These are phyloP conservation scores for Basidiobolus meristosporus DNA, from an alignment of 371 early-diverging fungal genomes.

Conservation along the genomic window DNA sequence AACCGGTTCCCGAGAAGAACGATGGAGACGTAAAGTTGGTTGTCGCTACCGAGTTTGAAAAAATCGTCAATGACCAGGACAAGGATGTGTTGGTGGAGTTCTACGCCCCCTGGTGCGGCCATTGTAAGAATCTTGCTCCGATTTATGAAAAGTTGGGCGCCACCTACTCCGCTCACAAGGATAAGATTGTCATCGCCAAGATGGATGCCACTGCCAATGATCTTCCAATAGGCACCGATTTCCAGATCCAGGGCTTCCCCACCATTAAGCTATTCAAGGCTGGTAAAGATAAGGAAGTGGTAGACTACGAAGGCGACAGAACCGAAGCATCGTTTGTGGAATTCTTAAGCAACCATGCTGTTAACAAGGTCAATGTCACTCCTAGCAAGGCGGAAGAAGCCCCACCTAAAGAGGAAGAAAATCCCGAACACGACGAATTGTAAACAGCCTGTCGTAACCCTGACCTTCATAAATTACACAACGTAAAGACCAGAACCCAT, in stretches of 20 bases:
- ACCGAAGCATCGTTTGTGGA: conserved; percentile 44
- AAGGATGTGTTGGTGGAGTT: conserved; percentile 91
- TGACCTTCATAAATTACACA: no score
- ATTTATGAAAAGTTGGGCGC: conserved; percentile 11
- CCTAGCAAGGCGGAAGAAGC: neutral
- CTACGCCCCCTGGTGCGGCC: conserved; percentile 18
- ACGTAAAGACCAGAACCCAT: no score
- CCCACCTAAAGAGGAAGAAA: neutral
- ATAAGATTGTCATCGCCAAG: conserved; percentile 66
- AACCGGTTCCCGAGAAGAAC: conserved; percentile 63
- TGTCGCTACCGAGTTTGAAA: conserved; percentile 60
- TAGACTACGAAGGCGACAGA: conserved; percentile 77
- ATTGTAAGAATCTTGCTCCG: conserved; percentile 11
- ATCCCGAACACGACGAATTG: conserved; percentile 6
- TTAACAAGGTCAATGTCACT: conserved; percentile 7
- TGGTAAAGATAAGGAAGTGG: conserved; percentile 27
- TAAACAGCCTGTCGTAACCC: neutral
- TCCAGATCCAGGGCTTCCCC: conserved; percentile 83
- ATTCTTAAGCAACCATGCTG: conserved; percentile 49
- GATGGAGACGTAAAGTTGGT: conserved; percentile 75
- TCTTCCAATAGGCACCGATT: conserved; percentile 48
- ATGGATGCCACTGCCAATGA: conserved; percentile 93
- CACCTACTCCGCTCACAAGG: conserved; percentile 12
- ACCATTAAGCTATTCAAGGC: conserved; percentile 88
- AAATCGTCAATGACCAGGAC: conserved; percentile 56